A percentile compares a stretch with the other conserved stretches of the same genome.
Conservation (phyloP, 352 stramenopile genomes). For the Phytopythium boreale region DNA sequence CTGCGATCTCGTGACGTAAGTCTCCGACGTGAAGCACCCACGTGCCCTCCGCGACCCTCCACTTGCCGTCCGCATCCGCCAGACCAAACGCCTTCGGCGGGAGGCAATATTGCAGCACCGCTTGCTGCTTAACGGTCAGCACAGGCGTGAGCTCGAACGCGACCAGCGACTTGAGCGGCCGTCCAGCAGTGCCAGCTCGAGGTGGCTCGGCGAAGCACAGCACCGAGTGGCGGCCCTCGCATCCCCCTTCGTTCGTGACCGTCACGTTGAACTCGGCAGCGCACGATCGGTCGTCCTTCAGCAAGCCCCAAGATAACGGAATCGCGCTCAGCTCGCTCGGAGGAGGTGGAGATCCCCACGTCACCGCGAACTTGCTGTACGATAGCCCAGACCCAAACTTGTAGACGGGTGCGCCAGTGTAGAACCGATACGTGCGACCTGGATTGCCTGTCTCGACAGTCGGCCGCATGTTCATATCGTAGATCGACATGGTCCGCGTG, state of each 20-base stretch:
- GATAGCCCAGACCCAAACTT: slow-evolving; percentile 77
- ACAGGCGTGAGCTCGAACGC: slow-evolving; percentile 52
- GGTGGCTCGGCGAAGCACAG: slow-evolving; percentile 36
- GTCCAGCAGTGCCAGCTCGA: slow-evolving; percentile 19
- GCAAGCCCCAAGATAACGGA: slow-evolving; percentile 14
- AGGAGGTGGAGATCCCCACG: slow-evolving; percentile 22
- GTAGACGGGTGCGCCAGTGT: slow-evolving; percentile 56
- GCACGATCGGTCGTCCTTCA: slow-evolving; percentile 7
- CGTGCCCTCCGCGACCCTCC: slow-evolving; percentile 27
- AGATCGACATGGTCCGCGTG: slow-evolving; percentile 48
- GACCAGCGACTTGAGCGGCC: slow-evolving; percentile 46
- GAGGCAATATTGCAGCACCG: slow-evolving; percentile 32
- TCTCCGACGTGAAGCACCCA: slow-evolving; percentile 39
- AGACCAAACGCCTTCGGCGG: slow-evolving; percentile 34
- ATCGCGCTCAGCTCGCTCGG: slow-evolving; percentile 9
- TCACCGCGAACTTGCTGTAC: slow-evolving; percentile 68
- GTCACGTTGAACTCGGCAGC: slow-evolving; percentile 24
- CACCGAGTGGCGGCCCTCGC: slow-evolving; percentile 39
- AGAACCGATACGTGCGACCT: slow-evolving; percentile 87
- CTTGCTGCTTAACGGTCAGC: slow-evolving; percentile 21
- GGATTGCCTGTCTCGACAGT: slow-evolving; percentile 46
- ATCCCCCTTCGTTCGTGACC: slow-evolving; percentile 40
- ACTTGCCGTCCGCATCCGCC: slow-evolving; percentile 32
- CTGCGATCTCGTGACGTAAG: slow-evolving; percentile 24
- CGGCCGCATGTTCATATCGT: slow-evolving; percentile 87